Evolutionary conservation across 1,284 basidiomycete genomes (phyloP).

Genomic region (Takashimella koratensis): DNA sequence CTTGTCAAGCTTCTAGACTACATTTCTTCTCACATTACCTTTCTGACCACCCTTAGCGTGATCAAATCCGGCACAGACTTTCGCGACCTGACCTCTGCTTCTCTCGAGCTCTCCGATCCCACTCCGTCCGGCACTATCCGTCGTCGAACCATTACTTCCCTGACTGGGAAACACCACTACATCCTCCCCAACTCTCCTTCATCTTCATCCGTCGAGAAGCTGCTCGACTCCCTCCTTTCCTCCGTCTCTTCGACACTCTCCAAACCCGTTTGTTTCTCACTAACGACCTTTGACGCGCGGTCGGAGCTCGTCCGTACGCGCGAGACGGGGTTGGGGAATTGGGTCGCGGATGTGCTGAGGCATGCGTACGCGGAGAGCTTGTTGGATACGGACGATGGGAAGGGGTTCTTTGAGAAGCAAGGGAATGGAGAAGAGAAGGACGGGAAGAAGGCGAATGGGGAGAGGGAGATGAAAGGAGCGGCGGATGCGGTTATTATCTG

Average conservation of each 20-base stretch:
- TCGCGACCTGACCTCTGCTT: constrained; percentile 73
- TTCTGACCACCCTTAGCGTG: constrained; percentile 41
- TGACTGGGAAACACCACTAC: constrained; percentile 65
- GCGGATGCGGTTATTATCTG: constrained; percentile 76
- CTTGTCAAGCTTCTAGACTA: too few relatives aligned
- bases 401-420: constrained; percentile 20
- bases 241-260: constrained; percentile 68
- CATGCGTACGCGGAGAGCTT: constrained; percentile 81
- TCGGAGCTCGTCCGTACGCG: constrained; percentile 64
- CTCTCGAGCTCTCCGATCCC: constrained; percentile 61
- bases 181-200: constrained; percentile 62
- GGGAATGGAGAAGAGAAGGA: background rate
- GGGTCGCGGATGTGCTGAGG: constrained; percentile 80
- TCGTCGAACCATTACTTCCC: constrained; percentile 60
- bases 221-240: constrained; percentile 65
- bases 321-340: constrained; percentile 77
- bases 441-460: constrained; percentile 35
- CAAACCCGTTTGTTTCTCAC: constrained; percentile 67
- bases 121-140: constrained; percentile 58
- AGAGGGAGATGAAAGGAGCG: constrained; percentile 47
- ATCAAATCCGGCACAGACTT: constrained; percentile 88
- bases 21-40: background rate
- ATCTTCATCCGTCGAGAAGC: constrained; percentile 57
- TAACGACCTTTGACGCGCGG: constrained; percentile 68
- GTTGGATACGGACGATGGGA: constrained; percentile 22